Evolutionary conservation across 75 land plant species (phyloP), one percentile per base, ranked within the genome.

Genomic region (Pinus tabuliformis): DNA sequence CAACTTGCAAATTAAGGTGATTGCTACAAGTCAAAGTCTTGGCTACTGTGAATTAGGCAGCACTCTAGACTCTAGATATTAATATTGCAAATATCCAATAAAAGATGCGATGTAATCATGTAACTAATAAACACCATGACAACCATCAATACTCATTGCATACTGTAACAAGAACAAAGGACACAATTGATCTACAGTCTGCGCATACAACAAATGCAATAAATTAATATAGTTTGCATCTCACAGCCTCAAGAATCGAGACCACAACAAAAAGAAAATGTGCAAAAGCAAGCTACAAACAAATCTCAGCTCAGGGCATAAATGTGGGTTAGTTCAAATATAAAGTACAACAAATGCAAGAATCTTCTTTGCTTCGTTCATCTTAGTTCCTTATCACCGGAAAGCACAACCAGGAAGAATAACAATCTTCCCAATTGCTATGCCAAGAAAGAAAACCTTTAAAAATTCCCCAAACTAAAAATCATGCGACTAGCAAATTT

Each of bases 1-100:
- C 60, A 49, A 4, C 14, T 26, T 26, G 26, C 62, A 73, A 56
- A 22, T 24, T 13, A 24, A 15, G 2, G 9, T 62, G 24, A n/a
- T 62, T n/a, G 15, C 13, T 62, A 62, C 11, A 62, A 62, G 54
- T 49, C 54, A 62, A 62, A 62, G 24, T 62, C 63, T 24, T n/a
- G 21, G 24, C 21, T n/a, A 62, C 21, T 62, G 1, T n/a, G 56
- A 11, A 52, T 24, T 14, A 12, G n/a, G 16, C n/a, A 12, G 30
- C 14, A 21, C 18, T 49, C n/a, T 3, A 52, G 9, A 21, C 17
- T 49, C 33, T 3, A 52, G 9, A 45, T 42, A 30, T 13, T 26
- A 58, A 73, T 24, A n/a, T 54, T 54, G 58, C 75, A 56, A 26
- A 73, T 39, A 22, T 24, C 62, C 16, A 22, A 73, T n/a, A 68